Base-by-base conservation (phyloP, 495 filamentous ascomycete species). In the Xylaria nigripes region DNA sequence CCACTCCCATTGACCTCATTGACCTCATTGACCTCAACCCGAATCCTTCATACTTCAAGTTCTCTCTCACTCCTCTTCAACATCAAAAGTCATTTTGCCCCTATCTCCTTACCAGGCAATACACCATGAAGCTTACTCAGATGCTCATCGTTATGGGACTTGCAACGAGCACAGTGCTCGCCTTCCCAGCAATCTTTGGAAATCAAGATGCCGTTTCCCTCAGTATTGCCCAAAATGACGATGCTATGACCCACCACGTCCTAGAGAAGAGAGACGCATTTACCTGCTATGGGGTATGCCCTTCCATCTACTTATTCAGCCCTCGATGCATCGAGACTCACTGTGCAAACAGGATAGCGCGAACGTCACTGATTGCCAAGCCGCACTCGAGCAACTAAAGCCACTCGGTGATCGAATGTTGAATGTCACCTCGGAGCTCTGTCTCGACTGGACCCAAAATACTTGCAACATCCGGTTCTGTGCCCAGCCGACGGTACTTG, bases 181-280 rank as follows among this genome's bases (percentile, higher is more conserved):
- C 21, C 29, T 32, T 45, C 15, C 24, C 45, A 16, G 40, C 25
- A n/a, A n/a, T 36, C 25, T 36, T 36, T 22, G 38, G 45, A 9
- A 49, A 48, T 18, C 15, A 10, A 7, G 34, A 16, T 45, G 32
- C 12, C 2, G 21, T 40, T 23, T 18, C 42, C 10, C 21, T 10
- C 27, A 46, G 30, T 45, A 32, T 19, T 40, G 42, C 25, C 25
- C n/a, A 21, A 18, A 27, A 46, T 18, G 10, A 32, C 15, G n/a
- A 27, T n/a, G 36, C 9, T 9, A 16, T 27, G 19, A 15, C 9
- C 22, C 24, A 46, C 18, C 44, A 23, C 25, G 6, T 21, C 34
- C 61, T 66, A 7, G 45, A 50, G 38, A 66, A 64, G 30, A 59
- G 64, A 53, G 64, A 66, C 51, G 64, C 64, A 21, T 66, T 50